Percentiles rank a stretch among this genome's conserved stretches.
Conservation (phyloP, 1,284 basidiomycete species). For the Ustilago shanxiensis region DNA sequence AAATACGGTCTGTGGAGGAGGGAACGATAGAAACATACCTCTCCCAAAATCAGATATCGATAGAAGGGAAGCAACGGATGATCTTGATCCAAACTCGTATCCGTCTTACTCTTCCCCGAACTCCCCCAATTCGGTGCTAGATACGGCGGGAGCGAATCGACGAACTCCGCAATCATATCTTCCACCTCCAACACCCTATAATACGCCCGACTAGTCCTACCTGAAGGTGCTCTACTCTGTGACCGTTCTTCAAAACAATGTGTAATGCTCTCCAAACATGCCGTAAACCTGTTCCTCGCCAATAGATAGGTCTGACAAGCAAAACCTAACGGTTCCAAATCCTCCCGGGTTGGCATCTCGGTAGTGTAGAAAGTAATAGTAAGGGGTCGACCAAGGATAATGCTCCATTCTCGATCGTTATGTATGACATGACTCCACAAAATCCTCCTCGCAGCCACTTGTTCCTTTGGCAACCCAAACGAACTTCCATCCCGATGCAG, state of each 20-base stretch:
- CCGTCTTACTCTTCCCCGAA: constrained; percentile 38
- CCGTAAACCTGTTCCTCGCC: constrained; percentile 44
- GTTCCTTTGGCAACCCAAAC: constrained; percentile 51
- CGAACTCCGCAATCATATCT: constrained; percentile 51
- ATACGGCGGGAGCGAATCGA: constrained; percentile 50
- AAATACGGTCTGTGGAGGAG: constrained; percentile 51
- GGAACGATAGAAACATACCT: constrained; percentile 52
- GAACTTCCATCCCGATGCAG: constrained; percentile 49
- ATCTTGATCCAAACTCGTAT: constrained; percentile 47
- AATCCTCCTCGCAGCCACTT: constrained; percentile 42
- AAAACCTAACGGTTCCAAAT: constrained; percentile 48
- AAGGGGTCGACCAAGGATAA: constrained; percentile 49
- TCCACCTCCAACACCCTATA: constrained; percentile 50
- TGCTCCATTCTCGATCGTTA: constrained; percentile 54
- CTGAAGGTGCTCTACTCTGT: constrained; percentile 26
- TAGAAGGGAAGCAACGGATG: constrained; percentile 52
- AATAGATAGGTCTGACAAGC: constrained; percentile 49
- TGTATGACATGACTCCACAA: constrained; percentile 56
- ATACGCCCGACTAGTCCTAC: constrained; percentile 43
- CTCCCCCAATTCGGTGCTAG: constrained; percentile 42
- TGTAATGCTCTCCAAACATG: constrained; percentile 49
- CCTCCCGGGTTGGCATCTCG: constrained; percentile 50
- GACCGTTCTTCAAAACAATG: constrained; percentile 53
- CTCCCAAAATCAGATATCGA: constrained; percentile 47
- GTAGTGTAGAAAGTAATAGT: constrained; percentile 51